Conservation (phyloP, 1,284 basidiomycete genomes). For the Lignosus rhinocerotis region DNA sequence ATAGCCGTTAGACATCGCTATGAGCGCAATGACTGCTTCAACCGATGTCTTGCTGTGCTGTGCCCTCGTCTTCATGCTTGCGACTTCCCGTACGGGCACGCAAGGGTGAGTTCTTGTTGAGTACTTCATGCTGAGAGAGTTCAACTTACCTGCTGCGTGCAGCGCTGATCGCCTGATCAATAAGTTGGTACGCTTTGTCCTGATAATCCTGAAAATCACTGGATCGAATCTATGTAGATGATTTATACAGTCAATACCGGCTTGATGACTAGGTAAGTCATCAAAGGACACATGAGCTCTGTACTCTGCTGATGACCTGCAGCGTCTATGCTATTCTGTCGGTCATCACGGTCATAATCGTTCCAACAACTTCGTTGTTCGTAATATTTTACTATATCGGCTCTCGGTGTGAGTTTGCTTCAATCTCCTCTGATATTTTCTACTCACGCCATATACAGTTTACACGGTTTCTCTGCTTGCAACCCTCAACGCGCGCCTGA, state of each 20-base stretch:
- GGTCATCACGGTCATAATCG: conserved; percentile 8
- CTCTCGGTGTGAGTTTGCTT: conserved; percentile 7
- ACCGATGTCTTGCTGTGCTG: conserved; percentile 17
- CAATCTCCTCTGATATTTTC: not conserved
- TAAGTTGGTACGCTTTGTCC: conserved; percentile 5
- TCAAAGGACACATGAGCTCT: not conserved
- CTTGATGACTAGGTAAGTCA: conserved; percentile 7
- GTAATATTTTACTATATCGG: conserved; percentile 22
- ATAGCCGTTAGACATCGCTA: conserved; percentile 14
- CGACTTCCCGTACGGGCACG: conserved; percentile 15
- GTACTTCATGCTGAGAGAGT: not conserved
- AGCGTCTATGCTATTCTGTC: conserved; percentile 13
- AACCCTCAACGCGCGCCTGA: conserved; percentile 10
- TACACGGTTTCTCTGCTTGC: conserved; percentile 15
- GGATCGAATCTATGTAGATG: not conserved
- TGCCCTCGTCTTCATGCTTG: conserved; percentile 12
- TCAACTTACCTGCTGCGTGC: not conserved
- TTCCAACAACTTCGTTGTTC: conserved; percentile 11
- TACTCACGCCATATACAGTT: not conserved
- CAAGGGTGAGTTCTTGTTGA: conserved; percentile 6
- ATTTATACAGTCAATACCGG: conserved; percentile 17
- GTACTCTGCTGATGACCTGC: not conserved
- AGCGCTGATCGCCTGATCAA: conserved; percentile 20
- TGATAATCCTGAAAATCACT: not conserved
- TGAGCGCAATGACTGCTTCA: conserved; percentile 9